phyloP scores from a whole-genome alignment of 208 protist species.

The Balamuthia mandrillaris region DNA sequence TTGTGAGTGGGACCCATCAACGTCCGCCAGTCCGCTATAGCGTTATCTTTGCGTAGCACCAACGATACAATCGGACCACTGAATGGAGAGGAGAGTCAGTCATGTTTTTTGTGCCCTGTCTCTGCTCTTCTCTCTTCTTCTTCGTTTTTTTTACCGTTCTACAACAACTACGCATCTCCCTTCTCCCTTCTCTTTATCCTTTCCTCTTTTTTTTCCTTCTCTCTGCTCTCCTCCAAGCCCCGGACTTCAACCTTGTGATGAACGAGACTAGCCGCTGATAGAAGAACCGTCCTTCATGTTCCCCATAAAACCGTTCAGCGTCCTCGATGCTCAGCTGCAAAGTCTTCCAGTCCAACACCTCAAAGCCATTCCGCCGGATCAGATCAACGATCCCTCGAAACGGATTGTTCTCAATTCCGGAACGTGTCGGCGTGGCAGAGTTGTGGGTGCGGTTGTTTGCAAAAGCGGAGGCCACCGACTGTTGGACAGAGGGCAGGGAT shows the following conservation, averaged over 20 bases:
- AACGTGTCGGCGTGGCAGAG: neutral
- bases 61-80: neutral
- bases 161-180: too few species aligned
- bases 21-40: constrained; percentile 1
- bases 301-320: constrained; percentile 4
- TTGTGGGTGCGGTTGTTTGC: neutral
- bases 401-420: neutral
- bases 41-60: neutral
- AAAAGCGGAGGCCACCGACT: neutral
- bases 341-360: neutral
- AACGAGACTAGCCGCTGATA: constrained; percentile 25
- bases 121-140: too few species aligned
- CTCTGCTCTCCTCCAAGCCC: too few species aligned
- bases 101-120: neutral
- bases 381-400: neutral
- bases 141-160: too few species aligned
- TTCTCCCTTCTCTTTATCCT: too few species aligned
- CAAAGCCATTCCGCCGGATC: neutral
- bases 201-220: too few species aligned
- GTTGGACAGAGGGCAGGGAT: neutral
- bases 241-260: neutral
- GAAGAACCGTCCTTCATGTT: constrained; percentile 23
- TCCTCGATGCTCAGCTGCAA: constrained; percentile 1
- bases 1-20: constrained; percentile 35
- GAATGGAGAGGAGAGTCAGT: neutral